Evolutionary conservation across 2,329 filamentous ascomycete genomes (phyloP), one percentile per base, ranked within the genome.

Genomic region (Ceratocystis cacaofunesta): DNA sequence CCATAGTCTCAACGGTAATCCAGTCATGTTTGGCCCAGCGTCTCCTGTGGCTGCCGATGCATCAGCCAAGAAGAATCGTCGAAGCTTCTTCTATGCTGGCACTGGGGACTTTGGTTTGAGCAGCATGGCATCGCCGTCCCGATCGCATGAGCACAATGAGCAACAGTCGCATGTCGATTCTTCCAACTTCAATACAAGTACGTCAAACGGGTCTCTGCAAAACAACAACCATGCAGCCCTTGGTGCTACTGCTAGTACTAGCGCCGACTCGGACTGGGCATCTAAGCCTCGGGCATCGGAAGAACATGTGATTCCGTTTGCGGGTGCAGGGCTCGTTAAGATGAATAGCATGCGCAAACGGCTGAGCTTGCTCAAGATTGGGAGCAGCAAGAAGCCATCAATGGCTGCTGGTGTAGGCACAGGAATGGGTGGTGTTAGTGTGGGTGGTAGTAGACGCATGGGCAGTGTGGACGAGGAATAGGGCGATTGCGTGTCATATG

Each of bases 341-440:
- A 82, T 82, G 63, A 83, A 82, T 44, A 87, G 85, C 66, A 82
- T 95, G 69, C 85, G 86, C 75, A 92, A 90, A 77, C 78, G 90
- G 71, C 79, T 95, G 69, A 94, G 89, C 73, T 78, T 91, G 71
- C 78, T 95, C 71, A 89, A 87, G 73, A 79, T 91, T 62, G 86
- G 87, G 36, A 61, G 66, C 17, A 86, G 85, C 73, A 90, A 88
- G 76, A 78, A 77, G 58, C 84, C 81, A 72, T 86, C 84, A 73
- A 76, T 74, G 61, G 78, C 74, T 68, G 78, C 52, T 30, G 62
- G 57, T 7, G 36, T 12, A 15, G 65, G 50, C 6, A n/a, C 52
- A 15, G 52, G 63, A 25, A n/a, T 30, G 25, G 62, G 52, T 5
- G 58, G 52, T n/a, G 28, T 57, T 4, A 36, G 55, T 8, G 55